phyloP scores from a whole-genome alignment of 371 early-diverging fungal species.

The Mucor velutinosus region DNA sequence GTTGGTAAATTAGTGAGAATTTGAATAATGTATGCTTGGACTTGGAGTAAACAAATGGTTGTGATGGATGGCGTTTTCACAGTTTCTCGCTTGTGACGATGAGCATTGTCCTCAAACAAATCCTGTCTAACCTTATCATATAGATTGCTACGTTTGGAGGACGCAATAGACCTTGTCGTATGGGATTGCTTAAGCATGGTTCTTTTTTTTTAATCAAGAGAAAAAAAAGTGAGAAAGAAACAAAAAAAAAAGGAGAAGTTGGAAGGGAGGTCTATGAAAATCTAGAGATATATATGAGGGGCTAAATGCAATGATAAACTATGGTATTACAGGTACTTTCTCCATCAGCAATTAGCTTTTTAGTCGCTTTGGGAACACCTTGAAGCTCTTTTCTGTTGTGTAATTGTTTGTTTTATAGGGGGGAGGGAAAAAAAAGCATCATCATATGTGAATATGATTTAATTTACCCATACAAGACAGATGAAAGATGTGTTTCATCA shows the following conservation, averaged over 20 bases:
- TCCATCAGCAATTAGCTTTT: not conserved
- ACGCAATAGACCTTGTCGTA: not conserved
- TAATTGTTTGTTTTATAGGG: not conserved
- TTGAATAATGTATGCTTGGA: slow-evolving; percentile 37
- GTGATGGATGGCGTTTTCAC: slow-evolving; percentile 34
- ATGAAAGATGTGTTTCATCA: not conserved
- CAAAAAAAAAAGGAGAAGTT: not conserved
- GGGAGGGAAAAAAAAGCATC: not conserved
- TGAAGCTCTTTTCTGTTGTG: not conserved
- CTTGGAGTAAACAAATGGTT: slow-evolving; percentile 37
- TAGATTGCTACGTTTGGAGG: slow-evolving; percentile 3
- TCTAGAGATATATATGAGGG: not conserved
- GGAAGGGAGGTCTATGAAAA: not conserved
- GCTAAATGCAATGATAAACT: not conserved
- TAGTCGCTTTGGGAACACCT: not conserved
- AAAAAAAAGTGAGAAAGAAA: not conserved
- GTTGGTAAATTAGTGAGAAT: slow-evolving; percentile 24
- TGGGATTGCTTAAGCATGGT: slow-evolving; percentile 13
- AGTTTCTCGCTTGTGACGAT: not conserved
- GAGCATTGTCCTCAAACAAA: slow-evolving; percentile 7
- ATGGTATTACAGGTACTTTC: not conserved
- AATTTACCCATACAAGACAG: not conserved
- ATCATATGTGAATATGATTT: not conserved
- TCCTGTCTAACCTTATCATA: slow-evolving; percentile 21
- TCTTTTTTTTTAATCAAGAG: not conserved